A percentile compares a stretch with the other conserved stretches of the same genome.
Evolutionary conservation across 1,139 yeast genomes (phyloP).

Genomic region (Blastobotrys serpentis): DNA sequence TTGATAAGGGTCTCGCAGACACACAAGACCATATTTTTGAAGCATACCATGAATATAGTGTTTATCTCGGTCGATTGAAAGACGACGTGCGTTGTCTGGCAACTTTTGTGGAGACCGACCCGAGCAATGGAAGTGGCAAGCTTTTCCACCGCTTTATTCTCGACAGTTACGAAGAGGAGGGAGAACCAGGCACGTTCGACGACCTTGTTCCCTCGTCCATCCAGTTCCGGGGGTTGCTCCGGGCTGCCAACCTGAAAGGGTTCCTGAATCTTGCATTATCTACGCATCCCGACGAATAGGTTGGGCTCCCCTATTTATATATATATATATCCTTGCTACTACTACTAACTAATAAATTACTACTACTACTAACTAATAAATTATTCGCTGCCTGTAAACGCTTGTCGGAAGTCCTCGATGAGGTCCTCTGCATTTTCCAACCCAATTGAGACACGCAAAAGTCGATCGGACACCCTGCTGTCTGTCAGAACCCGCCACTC

Average conservation of each 20-base stretch:
- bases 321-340: background rate
- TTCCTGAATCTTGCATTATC: background rate
- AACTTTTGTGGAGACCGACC: background rate
- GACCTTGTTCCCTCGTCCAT: background rate
- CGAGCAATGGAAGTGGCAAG: background rate
- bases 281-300: background rate
- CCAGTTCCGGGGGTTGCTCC: background rate
- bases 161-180: background rate
- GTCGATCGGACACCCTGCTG: conserved; percentile 49
- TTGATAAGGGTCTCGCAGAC: too few relatives aligned
- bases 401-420: conserved; percentile 59
- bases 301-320: background rate
- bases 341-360: background rate
- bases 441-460: conserved; percentile 77
- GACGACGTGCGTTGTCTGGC: background rate
- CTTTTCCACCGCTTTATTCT: background rate
- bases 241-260: background rate
- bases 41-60: background rate
- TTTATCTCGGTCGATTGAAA: background rate
- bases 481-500: conserved; percentile 90
- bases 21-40: background rate
- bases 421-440: conserved; percentile 72
- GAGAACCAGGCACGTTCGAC: background rate
- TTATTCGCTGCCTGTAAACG: too few relatives aligned
- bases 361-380: background rate